Conservation (phyloP, 2,329 filamentous ascomycete genomes). For the Ophiostoma ulmi region DNA sequence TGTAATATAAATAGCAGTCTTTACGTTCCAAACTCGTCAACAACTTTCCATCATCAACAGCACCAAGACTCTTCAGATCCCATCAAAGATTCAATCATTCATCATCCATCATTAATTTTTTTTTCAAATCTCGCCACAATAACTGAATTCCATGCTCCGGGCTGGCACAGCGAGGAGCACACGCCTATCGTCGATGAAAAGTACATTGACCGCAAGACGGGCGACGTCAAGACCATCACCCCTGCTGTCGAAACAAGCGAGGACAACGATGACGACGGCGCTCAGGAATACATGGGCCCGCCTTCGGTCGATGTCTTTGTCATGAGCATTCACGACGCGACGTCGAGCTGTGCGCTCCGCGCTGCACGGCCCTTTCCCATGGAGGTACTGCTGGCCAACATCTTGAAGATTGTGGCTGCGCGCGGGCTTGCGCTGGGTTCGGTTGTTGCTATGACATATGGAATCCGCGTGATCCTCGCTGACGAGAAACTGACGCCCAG, state of each 20-base stretch:
- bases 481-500: neutral
- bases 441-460: slow-evolving; percentile 11
- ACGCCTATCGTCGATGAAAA: slow-evolving; percentile 14
- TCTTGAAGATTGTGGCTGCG: slow-evolving; percentile 12
- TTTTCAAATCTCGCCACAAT: neutral
- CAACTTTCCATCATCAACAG: neutral
- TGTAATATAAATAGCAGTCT: slow-evolving; percentile 7
- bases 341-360: slow-evolving; percentile 8
- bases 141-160: slow-evolving; percentile 1
- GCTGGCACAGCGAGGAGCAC: slow-evolving; percentile 15
- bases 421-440: slow-evolving; percentile 15
- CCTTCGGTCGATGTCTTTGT: slow-evolving; percentile 19
- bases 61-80: neutral
- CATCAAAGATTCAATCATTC: neutral
- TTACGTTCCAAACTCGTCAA: neutral
- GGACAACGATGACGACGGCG: neutral
- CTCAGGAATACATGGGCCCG: slow-evolving; percentile 16
- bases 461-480: neutral
- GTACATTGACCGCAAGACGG: slow-evolving; percentile 12
- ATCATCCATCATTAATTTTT: neutral
- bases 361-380: slow-evolving; percentile 14
- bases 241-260: neutral
- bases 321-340: slow-evolving; percentile 17
- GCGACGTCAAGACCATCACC: neutral
- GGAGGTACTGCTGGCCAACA: slow-evolving; percentile 15